These are phyloP conservation scores for Tephrocybe sp. DNA, from an alignment of 768 basidiomycete species.

Conservation along the genomic window DNA sequence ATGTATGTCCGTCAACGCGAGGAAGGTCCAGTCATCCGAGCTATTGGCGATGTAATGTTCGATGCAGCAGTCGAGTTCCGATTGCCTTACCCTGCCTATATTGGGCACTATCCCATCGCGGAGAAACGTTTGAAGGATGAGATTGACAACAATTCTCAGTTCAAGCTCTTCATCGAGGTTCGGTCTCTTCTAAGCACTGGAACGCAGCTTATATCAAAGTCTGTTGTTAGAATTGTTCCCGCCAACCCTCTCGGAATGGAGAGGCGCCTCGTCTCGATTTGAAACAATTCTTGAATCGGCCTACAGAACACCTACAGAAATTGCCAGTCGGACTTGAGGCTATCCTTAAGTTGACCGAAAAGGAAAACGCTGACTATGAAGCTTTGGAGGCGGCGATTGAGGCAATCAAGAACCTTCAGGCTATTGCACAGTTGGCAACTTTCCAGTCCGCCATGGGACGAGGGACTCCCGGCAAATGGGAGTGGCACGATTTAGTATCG, in stretches of 20 bases:
- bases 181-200: slow-evolving; percentile 20
- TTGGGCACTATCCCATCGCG: slow-evolving; percentile 81
- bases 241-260: slow-evolving; percentile 36
- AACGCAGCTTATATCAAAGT: background rate
- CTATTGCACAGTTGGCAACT: slow-evolving; percentile 78
- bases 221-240: slow-evolving; percentile 40
- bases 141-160: slow-evolving; percentile 74
- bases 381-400: slow-evolving; percentile 83
- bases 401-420: slow-evolving; percentile 80
- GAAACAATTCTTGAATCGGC: slow-evolving; percentile 77
- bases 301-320: slow-evolving; percentile 79
- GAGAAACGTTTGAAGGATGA: slow-evolving; percentile 90
- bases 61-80: slow-evolving; percentile 87
- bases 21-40: slow-evolving; percentile 77
- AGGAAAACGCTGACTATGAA: slow-evolving; percentile 80
- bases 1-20: slow-evolving; percentile 87
- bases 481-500: slow-evolving; percentile 88
- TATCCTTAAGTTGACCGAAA: slow-evolving; percentile 78
- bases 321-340: slow-evolving; percentile 87
- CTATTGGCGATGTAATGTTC: slow-evolving; percentile 88
- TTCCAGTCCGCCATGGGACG: slow-evolving; percentile 91
- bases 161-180: slow-evolving; percentile 87
- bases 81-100: slow-evolving; percentile 81
- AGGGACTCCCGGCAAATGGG: slow-evolving; percentile 77
- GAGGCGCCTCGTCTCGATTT: slow-evolving; percentile 55